Conservation (phyloP, 805 yeast species). For the Yueomyces sp. region DNA sequence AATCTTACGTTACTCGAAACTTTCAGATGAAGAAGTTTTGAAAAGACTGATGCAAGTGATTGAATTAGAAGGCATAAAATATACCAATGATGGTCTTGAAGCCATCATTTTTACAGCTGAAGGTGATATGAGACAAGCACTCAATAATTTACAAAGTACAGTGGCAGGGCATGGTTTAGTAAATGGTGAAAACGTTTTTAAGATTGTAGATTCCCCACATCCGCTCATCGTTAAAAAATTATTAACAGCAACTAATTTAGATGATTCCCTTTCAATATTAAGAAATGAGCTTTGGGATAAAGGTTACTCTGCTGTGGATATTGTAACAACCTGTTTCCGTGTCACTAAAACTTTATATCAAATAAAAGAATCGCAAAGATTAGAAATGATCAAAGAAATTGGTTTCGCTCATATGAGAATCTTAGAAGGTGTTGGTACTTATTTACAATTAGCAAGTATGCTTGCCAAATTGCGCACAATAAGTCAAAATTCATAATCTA, state of each 20-base stretch:
- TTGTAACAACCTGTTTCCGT: conserved; percentile 78
- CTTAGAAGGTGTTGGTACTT: conserved; percentile 83
- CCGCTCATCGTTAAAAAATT: conserved; percentile 71
- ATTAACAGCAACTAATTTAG: conserved; percentile 45
- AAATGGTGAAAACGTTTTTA: conserved; percentile 85
- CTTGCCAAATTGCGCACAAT: conserved; percentile 38
- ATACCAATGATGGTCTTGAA: conserved; percentile 79
- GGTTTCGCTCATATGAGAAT: conserved; percentile 89
- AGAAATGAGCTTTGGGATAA: conserved; percentile 60
- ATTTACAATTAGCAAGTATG: conserved; percentile 75
- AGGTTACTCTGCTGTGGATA: conserved; percentile 90
- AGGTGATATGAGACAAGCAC: conserved; percentile 98
- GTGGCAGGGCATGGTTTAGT: conserved; percentile 88
- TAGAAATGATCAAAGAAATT: conserved; percentile 72
- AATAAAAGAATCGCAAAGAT: conserved; percentile 50
- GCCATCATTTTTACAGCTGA: conserved; percentile 92
- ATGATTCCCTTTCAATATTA: conserved; percentile 50
- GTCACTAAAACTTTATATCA: conserved; percentile 69
- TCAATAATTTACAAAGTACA: conserved; percentile 86
- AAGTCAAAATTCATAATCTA: conserved; percentile 1
- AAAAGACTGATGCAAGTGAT: conserved; percentile 60
- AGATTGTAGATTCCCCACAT: conserved; percentile 92
- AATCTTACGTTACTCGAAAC: conserved; percentile 67
- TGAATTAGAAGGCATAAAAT: conserved; percentile 56
- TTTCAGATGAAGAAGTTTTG: conserved; percentile 76